These are phyloP conservation scores for Phytopythium vexans DNA, from an alignment of 352 stramenopile species.

Conservation along the genomic window DNA sequence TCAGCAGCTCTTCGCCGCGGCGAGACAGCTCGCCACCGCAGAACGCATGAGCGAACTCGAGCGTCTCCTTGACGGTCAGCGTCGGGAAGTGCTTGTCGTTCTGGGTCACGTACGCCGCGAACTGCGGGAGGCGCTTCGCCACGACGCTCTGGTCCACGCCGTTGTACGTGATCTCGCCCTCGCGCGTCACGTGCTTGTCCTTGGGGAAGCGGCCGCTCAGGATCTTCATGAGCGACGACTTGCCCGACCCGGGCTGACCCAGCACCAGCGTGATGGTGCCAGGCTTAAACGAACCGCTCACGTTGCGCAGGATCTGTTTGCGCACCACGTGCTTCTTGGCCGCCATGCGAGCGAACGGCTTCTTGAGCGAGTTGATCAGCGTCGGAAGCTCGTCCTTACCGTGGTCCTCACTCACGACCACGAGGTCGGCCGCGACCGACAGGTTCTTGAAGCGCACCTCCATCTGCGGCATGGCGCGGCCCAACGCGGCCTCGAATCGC, in stretches of 20 bases:
- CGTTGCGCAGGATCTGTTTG: slow-evolving; percentile 28
- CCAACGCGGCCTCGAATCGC: slow-evolving; percentile 26
- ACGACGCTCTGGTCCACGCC: slow-evolving; percentile 13
- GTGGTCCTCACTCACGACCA: slow-evolving; percentile 16
- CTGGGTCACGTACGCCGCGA: slow-evolving; percentile 46
- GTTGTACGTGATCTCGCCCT: slow-evolving; percentile 35
- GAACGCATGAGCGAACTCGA: slow-evolving; percentile 40
- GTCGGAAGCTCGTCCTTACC: slow-evolving; percentile 31
- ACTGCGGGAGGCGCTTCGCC: slow-evolving; percentile 31
- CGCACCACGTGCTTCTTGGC: slow-evolving; percentile 25
- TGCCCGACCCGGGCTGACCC: slow-evolving; percentile 19
- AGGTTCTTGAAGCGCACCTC: slow-evolving; percentile 29
- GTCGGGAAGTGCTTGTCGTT: slow-evolving; percentile 44
- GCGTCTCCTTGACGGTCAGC: slow-evolving; percentile 48
- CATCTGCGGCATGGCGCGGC: slow-evolving; percentile 20
- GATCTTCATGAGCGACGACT: slow-evolving; percentile 25
- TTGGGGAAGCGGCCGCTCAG: slow-evolving; percentile 25
- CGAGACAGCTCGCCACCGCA: slow-evolving; percentile 23
- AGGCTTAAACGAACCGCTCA: slow-evolving; percentile 19
- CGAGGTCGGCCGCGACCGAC: slow-evolving; percentile 22
- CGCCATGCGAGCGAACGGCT: slow-evolving; percentile 14
- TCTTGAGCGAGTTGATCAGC: slow-evolving; percentile 25
- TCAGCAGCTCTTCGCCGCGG: slow-evolving; percentile 32
- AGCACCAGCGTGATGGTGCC: slow-evolving; percentile 20
- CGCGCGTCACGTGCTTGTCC: slow-evolving; percentile 14